A percentile compares a stretch with the other conserved stretches of the same genome.
These are phyloP conservation scores for Choanephora cucurbitarum DNA, from an alignment of 371 early-diverging fungal genomes.

Conservation along the genomic window DNA sequence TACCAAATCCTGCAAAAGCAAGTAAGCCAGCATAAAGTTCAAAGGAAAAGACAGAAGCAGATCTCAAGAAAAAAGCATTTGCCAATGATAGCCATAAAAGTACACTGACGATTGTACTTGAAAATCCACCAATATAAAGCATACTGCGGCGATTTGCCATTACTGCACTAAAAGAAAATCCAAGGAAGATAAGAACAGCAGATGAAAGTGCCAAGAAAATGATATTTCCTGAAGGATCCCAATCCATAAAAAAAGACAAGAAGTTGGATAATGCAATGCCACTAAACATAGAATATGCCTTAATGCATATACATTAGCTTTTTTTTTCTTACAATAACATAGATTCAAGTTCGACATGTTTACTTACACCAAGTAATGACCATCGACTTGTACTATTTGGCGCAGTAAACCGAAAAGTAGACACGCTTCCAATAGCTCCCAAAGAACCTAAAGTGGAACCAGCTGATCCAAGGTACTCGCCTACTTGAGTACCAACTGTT, in stretches of 20 bases:
- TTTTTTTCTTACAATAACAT: background rate
- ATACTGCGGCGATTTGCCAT: conserved; percentile 45
- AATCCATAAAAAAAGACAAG: conserved; percentile 23
- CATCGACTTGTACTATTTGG: conserved; percentile 30
- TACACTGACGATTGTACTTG: conserved; percentile 39
- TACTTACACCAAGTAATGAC: conserved; percentile 34
- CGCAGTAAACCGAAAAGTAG: conserved; percentile 30
- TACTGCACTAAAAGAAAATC: conserved; percentile 51
- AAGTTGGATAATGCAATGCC: conserved; percentile 40
- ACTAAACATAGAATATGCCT: conserved; percentile 44
- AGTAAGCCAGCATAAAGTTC: conserved; percentile 60
- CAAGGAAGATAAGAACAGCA: conserved; percentile 54
- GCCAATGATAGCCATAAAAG: conserved; percentile 46
- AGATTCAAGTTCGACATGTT: background rate
- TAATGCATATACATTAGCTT: too few species aligned
- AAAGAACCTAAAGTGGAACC: conserved; percentile 20
- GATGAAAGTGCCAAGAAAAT: conserved; percentile 40
- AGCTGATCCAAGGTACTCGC: conserved; percentile 14
- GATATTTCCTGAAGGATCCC: conserved; percentile 41
- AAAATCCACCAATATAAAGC: conserved; percentile 51
- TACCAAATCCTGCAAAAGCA: conserved; percentile 55
- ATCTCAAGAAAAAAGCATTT: conserved; percentile 48
- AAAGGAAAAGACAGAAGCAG: conserved; percentile 38
- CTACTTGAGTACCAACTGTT: conserved; percentile 34
- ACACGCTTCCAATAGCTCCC: conserved; percentile 28